Base-by-base conservation (phyloP, 768 basidiomycete genomes). In the Naematelia encephala region DNA sequence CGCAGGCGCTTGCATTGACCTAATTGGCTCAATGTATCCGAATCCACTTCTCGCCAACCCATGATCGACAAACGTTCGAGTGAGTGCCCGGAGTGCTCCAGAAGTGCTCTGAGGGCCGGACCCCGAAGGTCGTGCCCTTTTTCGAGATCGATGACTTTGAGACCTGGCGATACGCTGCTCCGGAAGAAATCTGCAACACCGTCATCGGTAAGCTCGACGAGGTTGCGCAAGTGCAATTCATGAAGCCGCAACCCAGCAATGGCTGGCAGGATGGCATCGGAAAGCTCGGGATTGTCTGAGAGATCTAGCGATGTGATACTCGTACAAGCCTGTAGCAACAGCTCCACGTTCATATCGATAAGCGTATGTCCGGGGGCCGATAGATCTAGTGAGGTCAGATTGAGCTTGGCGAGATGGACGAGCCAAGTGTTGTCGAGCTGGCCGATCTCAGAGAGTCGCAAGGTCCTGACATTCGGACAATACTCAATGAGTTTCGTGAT, bases 381-480 rank as follows among this genome's bases (percentile, higher is more conserved):
- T 4, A 97, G 74, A 71, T 96, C 90, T 26, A 97, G 81, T 5
- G 78, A 78, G 13, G 78, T 81, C 22, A 91, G 77, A 39, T 74
- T 75, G 16, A 89, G 70, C 14, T 74, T 70, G 34, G 78, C 73
- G 23, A 96, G 77, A 29, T 80, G 77, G 4, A 77, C 78, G 2
- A 89, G 77, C 70, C 88, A 91, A 1, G 78, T 79, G 64, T 91
- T 87, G 54, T 81, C 76, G 57, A 98, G 75, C 61, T 83, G 78
- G 5, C 87, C 90, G 28, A 97, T 76, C 70, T 93, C 89, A 60
- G 85, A 84, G 39, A 99, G 79, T 2, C 89, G 83, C 1, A 99
- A 82, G 49, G 86, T 85, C n/a, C 77, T 81, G 16, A 98, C 79
- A 50, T 82, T 81, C 22, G 82, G 79, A 54, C 82, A 84, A 54